Evolutionary conservation across 2,329 filamentous ascomycete genomes (phyloP), one percentile per base, ranked within the genome.

Genomic region (Monosporascus sp.): DNA sequence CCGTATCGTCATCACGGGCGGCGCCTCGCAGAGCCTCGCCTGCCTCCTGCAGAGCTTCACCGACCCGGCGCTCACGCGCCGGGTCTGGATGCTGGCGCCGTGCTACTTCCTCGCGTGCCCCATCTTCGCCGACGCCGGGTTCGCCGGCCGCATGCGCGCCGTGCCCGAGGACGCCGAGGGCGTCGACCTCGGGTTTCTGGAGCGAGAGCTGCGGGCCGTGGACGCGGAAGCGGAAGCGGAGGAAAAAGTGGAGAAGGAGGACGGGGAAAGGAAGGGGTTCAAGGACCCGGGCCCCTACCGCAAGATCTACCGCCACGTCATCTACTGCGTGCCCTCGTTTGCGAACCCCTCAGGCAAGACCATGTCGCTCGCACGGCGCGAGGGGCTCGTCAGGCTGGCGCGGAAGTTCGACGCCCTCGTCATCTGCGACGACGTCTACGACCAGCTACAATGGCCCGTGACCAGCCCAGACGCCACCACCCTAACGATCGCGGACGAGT

Each of bases 361-460:
- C 3, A 93, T 95, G 85, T 84, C 85, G 15, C 69, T 90, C 3
- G 67, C 71, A 18, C 81, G 87, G 27, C 81, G 94, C 3, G 73
- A 84, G 57, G 75, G 75, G 11, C 78, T 97, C 4, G 84, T 97
- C 24, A 74, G 75, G n/a, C 71, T 97, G 6, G 93, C 93, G 0
- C 80, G 93, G 52, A 76, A 84, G 54, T 83, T 87, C 67, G 85
- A 97, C 67, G 90, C 89, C 6, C 78, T 97, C n/a, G 71, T 97
- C 51, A 78, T 97, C 27, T 83, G 83, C 48, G 93, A 97, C 71
- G 94, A 99, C 68, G 91, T 97, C 9, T 99, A 99, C 67, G 93
- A 97, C 68, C 87, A 93, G 59, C 77, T 97, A 5, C 88, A 92
- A 66, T 97, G 91, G 90, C 80, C 82, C 2, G 65, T 14, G 11